Evolutionary conservation across 73 alveolate genomes (phyloP).

Genomic region (Tetrahymena thermophila): DNA sequence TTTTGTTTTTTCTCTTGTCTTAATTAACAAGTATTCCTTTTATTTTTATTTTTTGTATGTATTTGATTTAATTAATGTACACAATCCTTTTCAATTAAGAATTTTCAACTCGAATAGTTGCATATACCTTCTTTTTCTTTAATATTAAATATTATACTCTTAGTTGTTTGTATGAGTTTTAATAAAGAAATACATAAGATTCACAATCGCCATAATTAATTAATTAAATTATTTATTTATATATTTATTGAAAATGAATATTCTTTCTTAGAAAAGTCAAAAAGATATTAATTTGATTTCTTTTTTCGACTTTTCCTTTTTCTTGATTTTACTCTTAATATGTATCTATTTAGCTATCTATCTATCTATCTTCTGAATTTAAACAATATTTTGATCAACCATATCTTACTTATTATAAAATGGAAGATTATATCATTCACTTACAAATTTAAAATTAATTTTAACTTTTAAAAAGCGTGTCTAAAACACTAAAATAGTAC

Average conservation of each 20-base stretch:
- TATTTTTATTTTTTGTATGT: background rate
- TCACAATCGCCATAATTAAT: background rate
- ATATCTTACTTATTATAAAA: too few species aligned
- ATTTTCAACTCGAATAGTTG: background rate
- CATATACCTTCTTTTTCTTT: background rate
- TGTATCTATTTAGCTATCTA: background rate
- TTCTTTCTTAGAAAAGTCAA: background rate
- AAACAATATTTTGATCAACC: background rate
- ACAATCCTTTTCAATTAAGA: background rate
- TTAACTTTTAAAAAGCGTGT: too few species aligned
- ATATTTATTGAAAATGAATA: background rate
- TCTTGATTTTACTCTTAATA: background rate
- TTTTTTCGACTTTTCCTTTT: background rate
- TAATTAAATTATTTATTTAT: background rate
- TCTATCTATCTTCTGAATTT: background rate
- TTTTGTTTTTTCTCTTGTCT: background rate
- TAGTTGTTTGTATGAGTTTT: background rate
- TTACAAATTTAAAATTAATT: background rate
- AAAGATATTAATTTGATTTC: background rate
- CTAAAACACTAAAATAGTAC: background rate
- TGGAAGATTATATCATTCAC: background rate
- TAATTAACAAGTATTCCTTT: background rate
- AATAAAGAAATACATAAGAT: background rate
- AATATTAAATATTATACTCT: background rate
- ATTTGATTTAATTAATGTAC: background rate